A percentile compares a stretch with the other conserved stretches of the same genome.
Evolutionary conservation across 2,329 filamentous ascomycete species (phyloP).

Genomic region (Trichoderma simmonsii): DNA sequence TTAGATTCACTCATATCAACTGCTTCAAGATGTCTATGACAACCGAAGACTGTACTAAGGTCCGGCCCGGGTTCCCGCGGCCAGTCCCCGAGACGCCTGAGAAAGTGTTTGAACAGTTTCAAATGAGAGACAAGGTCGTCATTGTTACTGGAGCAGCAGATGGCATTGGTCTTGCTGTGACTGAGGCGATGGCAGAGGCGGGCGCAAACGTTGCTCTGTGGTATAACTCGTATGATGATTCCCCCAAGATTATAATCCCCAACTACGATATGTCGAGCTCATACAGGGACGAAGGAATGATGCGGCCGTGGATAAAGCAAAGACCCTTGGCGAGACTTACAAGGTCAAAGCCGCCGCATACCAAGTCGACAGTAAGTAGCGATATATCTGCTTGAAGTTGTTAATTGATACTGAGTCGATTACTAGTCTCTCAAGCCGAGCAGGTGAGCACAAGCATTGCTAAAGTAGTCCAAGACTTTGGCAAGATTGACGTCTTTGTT

Average conservation of each 20-base stretch:
- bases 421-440: neutral
- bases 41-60: neutral
- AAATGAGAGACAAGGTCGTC: constrained; percentile 7
- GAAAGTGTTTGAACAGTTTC: constrained; percentile 9
- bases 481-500: constrained; percentile 7
- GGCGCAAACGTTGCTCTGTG: constrained; percentile 2
- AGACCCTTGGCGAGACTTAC: neutral
- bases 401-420: neutral
- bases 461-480: neutral
- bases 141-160: neutral
- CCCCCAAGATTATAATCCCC: no score
- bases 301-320: neutral
- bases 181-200: neutral
- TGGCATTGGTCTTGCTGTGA: constrained; percentile 3
- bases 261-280: neutral
- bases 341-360: neutral
- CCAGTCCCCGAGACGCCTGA: neutral
- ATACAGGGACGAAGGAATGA: neutral
- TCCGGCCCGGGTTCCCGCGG: constrained; percentile 3
- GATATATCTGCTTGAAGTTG: neutral
- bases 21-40: constrained; percentile 1
- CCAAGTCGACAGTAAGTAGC: neutral
- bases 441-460: neutral
- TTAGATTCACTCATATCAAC: neutral
- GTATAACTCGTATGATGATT: neutral